Percentiles rank a stretch among this genome's conserved stretches.
Evolutionary conservation across 139 green algal species (phyloP).

Genomic region (Mychonastes homosphaera): DNA sequence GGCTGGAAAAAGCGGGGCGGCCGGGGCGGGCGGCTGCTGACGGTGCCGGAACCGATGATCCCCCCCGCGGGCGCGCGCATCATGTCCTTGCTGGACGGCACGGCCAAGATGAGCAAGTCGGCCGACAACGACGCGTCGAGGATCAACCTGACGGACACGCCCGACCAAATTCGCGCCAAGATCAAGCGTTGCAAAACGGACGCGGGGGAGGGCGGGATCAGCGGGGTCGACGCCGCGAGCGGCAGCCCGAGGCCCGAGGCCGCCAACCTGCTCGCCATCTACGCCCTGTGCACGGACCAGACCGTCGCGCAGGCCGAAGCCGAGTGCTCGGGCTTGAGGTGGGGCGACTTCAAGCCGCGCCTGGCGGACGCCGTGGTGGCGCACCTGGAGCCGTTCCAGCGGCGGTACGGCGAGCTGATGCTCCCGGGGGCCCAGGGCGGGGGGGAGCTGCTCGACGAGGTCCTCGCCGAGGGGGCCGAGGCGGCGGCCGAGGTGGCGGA

Average conservation of each 20-base stretch:
- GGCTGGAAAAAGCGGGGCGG: constrained; percentile 96
- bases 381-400: constrained; percentile 84
- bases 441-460: constrained; percentile 30
- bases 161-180: constrained; percentile 78
- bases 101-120: constrained; percentile 92
- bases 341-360: constrained; percentile 91
- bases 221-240: constrained; percentile 81
- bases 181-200: constrained; percentile 85
- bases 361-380: constrained; percentile 89
- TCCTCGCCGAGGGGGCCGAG: constrained; percentile 47
- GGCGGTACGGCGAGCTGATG: constrained; percentile 21
- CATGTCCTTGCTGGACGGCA: constrained; percentile 94
- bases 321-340: constrained; percentile 66
- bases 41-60: constrained; percentile 88
- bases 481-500: constrained; percentile 44
- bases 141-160: constrained; percentile 91
- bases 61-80: constrained; percentile 80
- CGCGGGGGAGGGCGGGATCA: constrained; percentile 42
- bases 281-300: constrained; percentile 72
- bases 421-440: constrained; percentile 20
- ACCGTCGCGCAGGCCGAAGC: constrained; percentile 38
- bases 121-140: constrained; percentile 73
- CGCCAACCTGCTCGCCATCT: constrained; percentile 92
- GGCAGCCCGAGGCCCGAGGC: constrained; percentile 85
- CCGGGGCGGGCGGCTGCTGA: constrained; percentile 60